Conservation (phyloP, 176 grass and related monocot genomes). For the Pontederia paniculata region DNA sequence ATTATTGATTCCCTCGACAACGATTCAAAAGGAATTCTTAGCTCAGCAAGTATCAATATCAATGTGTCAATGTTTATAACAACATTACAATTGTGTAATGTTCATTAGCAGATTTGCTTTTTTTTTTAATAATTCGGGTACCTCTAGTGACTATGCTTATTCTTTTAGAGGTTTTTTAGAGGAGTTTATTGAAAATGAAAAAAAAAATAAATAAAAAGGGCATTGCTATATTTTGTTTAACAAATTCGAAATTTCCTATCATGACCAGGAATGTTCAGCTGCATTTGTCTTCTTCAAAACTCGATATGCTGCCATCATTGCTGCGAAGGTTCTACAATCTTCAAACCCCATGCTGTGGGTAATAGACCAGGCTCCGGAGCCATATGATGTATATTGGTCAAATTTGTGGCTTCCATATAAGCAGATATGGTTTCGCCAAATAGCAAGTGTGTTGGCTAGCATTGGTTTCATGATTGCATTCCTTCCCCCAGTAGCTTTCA, state of each 20-base stretch:
- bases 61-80: no score
- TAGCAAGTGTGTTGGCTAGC: slow-evolving; percentile 47
- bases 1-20: no score
- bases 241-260: slow-evolving; percentile 1
- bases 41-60: no score
- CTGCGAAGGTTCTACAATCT: slow-evolving; percentile 63
- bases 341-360: slow-evolving; percentile 93
- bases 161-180: no score
- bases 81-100: no score
- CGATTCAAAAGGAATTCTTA: no score
- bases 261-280: slow-evolving; percentile 55
- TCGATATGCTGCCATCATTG: slow-evolving; percentile 72
- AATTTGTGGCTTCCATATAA: slow-evolving; percentile 81
- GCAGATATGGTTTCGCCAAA: slow-evolving; percentile 67
- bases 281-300: slow-evolving; percentile 98
- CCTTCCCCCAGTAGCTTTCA: slow-evolving; percentile 63
- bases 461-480: slow-evolving; percentile 76
- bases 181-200: background rate
- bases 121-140: no score
- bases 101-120: no score
- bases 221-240: background rate
- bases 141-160: no score
- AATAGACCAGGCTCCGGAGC: slow-evolving; percentile 61
- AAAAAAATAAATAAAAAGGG: background rate
- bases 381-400: slow-evolving; percentile 80